Conservation (phyloP, 805 yeast species). For the Kodamaea jinghongensis region DNA sequence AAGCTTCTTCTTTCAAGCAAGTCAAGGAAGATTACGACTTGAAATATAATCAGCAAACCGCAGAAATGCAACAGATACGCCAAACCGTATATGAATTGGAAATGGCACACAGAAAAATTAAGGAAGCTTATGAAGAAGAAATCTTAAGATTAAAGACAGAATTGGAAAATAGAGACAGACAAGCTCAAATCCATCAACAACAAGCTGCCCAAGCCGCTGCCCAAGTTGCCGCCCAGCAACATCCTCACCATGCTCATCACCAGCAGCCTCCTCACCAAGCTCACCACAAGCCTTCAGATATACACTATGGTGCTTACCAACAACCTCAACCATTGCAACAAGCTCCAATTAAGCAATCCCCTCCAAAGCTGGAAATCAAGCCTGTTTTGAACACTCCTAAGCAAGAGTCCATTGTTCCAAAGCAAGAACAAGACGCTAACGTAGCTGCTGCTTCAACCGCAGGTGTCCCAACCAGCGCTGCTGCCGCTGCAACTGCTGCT, state of each 20-base stretch:
- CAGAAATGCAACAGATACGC: slow-evolving; percentile 90
- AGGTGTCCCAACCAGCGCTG: slow-evolving; percentile 9
- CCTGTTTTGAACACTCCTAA: slow-evolving; percentile 8
- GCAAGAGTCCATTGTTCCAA: slow-evolving; percentile 16
- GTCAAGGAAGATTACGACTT: slow-evolving; percentile 92
- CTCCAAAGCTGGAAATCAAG: slow-evolving; percentile 13
- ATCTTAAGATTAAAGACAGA: slow-evolving; percentile 81
- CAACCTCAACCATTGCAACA: slow-evolving; percentile 16
- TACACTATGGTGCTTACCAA: slow-evolving; percentile 16
- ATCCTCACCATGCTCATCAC: slow-evolving; percentile 17
- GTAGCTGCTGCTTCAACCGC: slow-evolving; percentile 13
- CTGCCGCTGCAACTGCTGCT: slow-evolving; percentile 12
- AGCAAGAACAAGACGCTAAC: slow-evolving; percentile 15
- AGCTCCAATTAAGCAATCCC: slow-evolving; percentile 14
- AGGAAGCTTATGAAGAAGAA: slow-evolving; percentile 95
- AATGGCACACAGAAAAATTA: slow-evolving; percentile 89
- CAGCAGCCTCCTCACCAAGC: slow-evolving; percentile 14
- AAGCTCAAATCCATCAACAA: slow-evolving; percentile 34
- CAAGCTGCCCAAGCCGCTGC: slow-evolving; percentile 42
- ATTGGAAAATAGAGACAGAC: slow-evolving; percentile 76
- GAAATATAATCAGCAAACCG: slow-evolving; percentile 86
- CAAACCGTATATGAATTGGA: slow-evolving; percentile 93
- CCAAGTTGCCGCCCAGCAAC: slow-evolving; percentile 30
- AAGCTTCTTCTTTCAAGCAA: slow-evolving; percentile 79
- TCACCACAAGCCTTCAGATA: slow-evolving; percentile 15